Evolutionary conservation across 495 filamentous ascomycete species (phyloP).

Genomic region (Penicillium angulare): DNA sequence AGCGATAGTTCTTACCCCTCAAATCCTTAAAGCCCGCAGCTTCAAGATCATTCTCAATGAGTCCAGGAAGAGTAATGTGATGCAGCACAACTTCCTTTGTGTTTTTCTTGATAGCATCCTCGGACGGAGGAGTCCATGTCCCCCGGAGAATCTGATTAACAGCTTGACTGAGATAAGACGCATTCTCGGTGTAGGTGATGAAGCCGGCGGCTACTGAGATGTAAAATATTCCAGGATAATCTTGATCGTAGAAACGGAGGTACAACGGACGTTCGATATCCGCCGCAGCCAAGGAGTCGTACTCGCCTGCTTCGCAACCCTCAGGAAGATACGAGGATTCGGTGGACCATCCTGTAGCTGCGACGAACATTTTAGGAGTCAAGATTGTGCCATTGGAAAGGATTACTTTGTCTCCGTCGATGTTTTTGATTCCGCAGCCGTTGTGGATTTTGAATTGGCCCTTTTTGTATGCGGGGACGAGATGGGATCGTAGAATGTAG

Average conservation of each 20-base stretch:
- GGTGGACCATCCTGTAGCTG: constrained; percentile 6
- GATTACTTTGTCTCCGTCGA: constrained; percentile 1
- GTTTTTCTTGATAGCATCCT: constrained; percentile 3
- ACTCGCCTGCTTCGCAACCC: constrained; percentile 2
- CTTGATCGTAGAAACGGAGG: constrained; percentile 9
- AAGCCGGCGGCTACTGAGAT: constrained; percentile 4
- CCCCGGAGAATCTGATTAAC: constrained; percentile 4
- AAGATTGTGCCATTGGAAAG: constrained; percentile 4
- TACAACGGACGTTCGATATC: constrained; percentile 1
- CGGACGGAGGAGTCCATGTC: constrained; percentile 3
- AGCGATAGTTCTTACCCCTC: constrained; percentile 3
- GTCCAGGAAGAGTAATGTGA: constrained; percentile 8
- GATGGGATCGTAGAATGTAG: constrained; percentile 1
- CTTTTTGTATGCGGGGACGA: constrained; percentile 3
- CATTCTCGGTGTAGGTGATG: constrained; percentile 7
- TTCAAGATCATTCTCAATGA: constrained; percentile 6
- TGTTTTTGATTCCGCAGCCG: constrained; percentile 2
- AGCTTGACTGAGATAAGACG: constrained; percentile 3
- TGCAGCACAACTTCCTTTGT: constrained; percentile 4
- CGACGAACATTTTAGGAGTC: not conserved
- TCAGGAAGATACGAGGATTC: constrained; percentile 3
- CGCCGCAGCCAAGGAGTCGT: constrained; percentile 6
- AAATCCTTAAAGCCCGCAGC: constrained; percentile 6
- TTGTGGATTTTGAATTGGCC: constrained; percentile 6
- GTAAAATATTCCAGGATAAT: constrained; percentile 7